Conservation (phyloP, 2,329 filamentous ascomycete genomes). For the Chaetomium globosum region DNA sequence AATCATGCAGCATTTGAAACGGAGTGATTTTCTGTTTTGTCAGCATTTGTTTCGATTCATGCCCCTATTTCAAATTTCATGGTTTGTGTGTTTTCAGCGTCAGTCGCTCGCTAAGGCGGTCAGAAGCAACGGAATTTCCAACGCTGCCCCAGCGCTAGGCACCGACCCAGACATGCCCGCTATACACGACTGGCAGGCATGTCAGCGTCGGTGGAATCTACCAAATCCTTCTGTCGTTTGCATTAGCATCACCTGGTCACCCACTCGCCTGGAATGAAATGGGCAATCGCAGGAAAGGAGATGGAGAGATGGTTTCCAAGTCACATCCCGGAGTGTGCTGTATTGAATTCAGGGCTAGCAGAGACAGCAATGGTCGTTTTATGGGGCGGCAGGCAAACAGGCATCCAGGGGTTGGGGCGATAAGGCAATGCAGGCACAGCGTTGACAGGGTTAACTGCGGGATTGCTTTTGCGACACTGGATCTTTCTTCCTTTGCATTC, state of each 20-base stretch:
- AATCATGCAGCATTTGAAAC: background rate
- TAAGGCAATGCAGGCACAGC: background rate
- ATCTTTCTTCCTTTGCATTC: slow-evolving; percentile 1
- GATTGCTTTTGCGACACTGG: slow-evolving; percentile 1
- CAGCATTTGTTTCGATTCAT: background rate
- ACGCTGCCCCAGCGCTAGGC: background rate
- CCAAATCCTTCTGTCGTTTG: background rate
- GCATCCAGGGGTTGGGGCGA: background rate
- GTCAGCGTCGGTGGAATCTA: background rate
- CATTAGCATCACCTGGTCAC: background rate
- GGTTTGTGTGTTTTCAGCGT: background rate
- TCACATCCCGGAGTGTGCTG: background rate
- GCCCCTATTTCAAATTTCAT: background rate
- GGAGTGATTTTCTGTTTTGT: background rate
- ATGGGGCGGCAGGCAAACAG: background rate
- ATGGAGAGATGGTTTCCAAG: background rate
- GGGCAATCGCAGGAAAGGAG: background rate
- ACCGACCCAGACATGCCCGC: background rate
- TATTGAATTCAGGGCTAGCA: background rate
- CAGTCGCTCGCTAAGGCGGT: too few relatives aligned
- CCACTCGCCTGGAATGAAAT: background rate
- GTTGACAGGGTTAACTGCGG: background rate
- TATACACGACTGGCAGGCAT: background rate
- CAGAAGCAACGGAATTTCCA: background rate
- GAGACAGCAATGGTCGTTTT: background rate